These are phyloP conservation scores for Metschnikowia cubensis DNA, from an alignment of 805 yeast genomes.

Conservation along the genomic window DNA sequence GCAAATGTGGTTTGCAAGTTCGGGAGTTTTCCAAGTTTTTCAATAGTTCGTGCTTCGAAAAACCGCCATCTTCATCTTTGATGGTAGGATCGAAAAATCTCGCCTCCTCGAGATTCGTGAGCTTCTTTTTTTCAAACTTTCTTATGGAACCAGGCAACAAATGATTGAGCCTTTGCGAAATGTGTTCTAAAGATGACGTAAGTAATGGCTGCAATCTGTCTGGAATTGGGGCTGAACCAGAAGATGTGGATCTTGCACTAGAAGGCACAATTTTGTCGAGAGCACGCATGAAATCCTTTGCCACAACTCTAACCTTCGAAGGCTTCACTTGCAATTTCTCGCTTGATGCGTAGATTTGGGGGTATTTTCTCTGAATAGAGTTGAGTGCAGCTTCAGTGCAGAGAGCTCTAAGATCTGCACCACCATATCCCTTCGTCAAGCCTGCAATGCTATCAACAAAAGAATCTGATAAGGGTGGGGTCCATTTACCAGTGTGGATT, in stretches of 20 bases:
- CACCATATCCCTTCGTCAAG: conserved; percentile 94
- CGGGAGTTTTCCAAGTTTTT: conserved; percentile 52
- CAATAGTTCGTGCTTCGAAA: conserved; percentile 61
- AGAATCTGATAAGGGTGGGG: conserved; percentile 56
- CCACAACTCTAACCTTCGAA: conserved; percentile 61
- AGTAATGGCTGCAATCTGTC: conserved; percentile 63
- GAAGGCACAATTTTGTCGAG: conserved; percentile 87
- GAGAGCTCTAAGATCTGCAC: conserved; percentile 91
- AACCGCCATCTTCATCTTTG: conserved; percentile 59
- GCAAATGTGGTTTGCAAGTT: conserved; percentile 74
- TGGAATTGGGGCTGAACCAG: conserved; percentile 76
- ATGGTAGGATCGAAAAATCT: conserved; percentile 55
- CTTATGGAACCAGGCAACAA: conserved; percentile 54
- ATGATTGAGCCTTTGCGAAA: conserved; percentile 47
- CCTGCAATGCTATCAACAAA: conserved; percentile 68
- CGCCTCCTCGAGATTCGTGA: conserved; percentile 65
- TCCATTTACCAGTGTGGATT: conserved; percentile 90
- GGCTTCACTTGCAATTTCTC: conserved; percentile 76
- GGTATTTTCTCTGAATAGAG: conserved; percentile 87
- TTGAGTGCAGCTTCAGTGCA: conserved; percentile 95
- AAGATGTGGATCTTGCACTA: conserved; percentile 78
- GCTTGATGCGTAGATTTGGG: conserved; percentile 79
- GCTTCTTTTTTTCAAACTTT: conserved; percentile 37
- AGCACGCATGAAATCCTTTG: conserved; percentile 83
- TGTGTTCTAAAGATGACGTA: conserved; percentile 42